phyloP scores from a whole-genome alignment of 805 yeast species.

The Kodamaea laetipori region DNA sequence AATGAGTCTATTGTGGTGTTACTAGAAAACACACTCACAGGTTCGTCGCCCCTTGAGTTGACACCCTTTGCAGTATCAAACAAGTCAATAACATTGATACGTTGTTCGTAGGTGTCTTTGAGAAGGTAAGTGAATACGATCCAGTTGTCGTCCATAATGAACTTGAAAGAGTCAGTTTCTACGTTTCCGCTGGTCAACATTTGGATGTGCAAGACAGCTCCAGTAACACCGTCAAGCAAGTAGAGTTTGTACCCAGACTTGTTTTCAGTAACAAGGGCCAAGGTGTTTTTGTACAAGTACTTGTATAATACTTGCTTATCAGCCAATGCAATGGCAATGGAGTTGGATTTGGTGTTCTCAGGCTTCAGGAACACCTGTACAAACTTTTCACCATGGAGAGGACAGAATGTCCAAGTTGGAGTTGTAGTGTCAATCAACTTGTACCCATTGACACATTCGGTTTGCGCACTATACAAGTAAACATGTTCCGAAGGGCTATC shows the following conservation, averaged over 20 bases:
- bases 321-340: constrained; percentile 67
- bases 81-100: constrained; percentile 73
- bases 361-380: constrained; percentile 25
- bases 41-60: constrained; percentile 28
- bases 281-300: constrained; percentile 70
- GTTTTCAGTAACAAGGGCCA: constrained; percentile 48
- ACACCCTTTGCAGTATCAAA: constrained; percentile 64
- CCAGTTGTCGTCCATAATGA: constrained; percentile 83
- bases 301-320: constrained; percentile 80
- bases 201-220: constrained; percentile 50
- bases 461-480: constrained; percentile 18
- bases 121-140: constrained; percentile 67
- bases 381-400: constrained; percentile 18
- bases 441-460: constrained; percentile 24
- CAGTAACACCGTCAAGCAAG: constrained; percentile 69
- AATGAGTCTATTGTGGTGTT: constrained; percentile 46
- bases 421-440: constrained; percentile 15
- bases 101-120: constrained; percentile 49
- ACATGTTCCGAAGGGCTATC: constrained; percentile 14
- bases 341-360: constrained; percentile 35
- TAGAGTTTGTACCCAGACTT: constrained; percentile 35
- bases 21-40: constrained; percentile 36
- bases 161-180: constrained; percentile 43
- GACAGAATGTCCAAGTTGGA: constrained; percentile 34
- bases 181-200: constrained; percentile 29